Base-by-base conservation (phyloP, 2,329 filamentous ascomycete genomes). In the Phialophora verrucosa region DNA sequence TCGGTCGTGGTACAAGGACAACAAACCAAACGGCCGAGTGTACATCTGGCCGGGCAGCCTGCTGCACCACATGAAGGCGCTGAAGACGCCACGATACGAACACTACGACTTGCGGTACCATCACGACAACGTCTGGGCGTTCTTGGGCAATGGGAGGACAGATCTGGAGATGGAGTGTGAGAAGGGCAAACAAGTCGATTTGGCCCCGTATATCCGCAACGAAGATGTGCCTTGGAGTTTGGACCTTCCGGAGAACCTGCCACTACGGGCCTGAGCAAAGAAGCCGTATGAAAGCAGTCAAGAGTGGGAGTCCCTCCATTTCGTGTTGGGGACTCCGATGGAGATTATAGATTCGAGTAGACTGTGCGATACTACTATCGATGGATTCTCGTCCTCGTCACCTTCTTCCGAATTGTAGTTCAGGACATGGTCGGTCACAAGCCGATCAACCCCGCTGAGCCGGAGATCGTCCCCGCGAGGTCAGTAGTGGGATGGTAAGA, bases 61-160 rank as follows among this genome's bases (percentile, higher is more conserved):
- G 38, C 47, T 69, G 44, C 67, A 69, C 51, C 66, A 67, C 23
- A 32, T 69, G 59, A 69, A 67, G 38, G 73, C 75, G n/a, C 77
- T 78, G 69, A 76, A 77, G 67, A 70, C 75, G 54, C 77, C 78
- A 35, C 73, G 76, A 2, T 78, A 72, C 59, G 75, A 77, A 64
- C 67, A 75, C 56, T 77, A 77, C 69, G 72, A 77, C n/a, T 74
- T 78, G 57, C 70, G 72, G 44, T 78, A 77, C 68, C 73, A 75
- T 12, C 74, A 76, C 67, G 64, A 66, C 23, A 81, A 80, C 68
- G 72, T 76, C 7, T 80, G 78, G 68, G 77, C 76, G 11, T 80
- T 76, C 69, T 70, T 80, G 31, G 76, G 75, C 14, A 76, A 82
- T 74, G 81, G 82, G 31, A 77, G 82, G 69, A 78, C 83, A 27